Evolutionary conservation across 352 stramenopile genomes (phyloP).

Genomic region (Aphanomyces stellatus): DNA sequence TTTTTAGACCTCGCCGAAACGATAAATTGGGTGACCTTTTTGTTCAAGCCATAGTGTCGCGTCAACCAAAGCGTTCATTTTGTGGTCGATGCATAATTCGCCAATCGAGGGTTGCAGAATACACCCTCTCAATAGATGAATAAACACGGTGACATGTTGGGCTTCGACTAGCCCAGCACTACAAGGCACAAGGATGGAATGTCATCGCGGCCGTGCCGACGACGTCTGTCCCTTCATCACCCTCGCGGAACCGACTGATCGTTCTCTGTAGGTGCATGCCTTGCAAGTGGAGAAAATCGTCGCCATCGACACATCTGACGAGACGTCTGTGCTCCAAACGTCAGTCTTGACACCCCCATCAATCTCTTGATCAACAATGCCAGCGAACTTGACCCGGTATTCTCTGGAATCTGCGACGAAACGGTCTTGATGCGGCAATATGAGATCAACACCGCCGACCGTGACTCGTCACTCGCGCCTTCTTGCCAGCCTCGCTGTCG

Average conservation of each 20-base stretch:
- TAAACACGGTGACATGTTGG: no score
- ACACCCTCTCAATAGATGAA: no score
- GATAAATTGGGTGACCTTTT: no score
- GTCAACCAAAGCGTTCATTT: no score
- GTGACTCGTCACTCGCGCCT: constrained; percentile 48
- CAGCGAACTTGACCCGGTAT: constrained; percentile 30
- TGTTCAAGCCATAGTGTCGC: no score
- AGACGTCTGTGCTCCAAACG: constrained; percentile 35
- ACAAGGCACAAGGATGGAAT: constrained; percentile 35
- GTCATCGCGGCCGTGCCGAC: constrained; percentile 38
- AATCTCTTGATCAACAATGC: constrained; percentile 74
- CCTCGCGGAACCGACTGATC: background rate
- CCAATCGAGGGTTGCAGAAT: no score
- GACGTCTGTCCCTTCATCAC: constrained; percentile 17
- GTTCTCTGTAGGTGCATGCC: constrained; percentile 28
- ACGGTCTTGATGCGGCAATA: constrained; percentile 48
- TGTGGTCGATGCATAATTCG: no score
- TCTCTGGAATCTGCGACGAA: constrained; percentile 36
- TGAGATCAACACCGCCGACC: constrained; percentile 62
- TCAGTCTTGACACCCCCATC: constrained; percentile 31
- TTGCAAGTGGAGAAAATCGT: constrained; percentile 41
- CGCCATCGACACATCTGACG: constrained; percentile 40
- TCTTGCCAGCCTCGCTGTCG: constrained; percentile 40
- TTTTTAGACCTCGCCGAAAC: no score
- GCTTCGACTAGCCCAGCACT: constrained; percentile 38